Evolutionary conservation across 768 basidiomycete species (phyloP), one percentile per base, ranked within the genome.

Genomic region (Phylloporus arenicola): DNA sequence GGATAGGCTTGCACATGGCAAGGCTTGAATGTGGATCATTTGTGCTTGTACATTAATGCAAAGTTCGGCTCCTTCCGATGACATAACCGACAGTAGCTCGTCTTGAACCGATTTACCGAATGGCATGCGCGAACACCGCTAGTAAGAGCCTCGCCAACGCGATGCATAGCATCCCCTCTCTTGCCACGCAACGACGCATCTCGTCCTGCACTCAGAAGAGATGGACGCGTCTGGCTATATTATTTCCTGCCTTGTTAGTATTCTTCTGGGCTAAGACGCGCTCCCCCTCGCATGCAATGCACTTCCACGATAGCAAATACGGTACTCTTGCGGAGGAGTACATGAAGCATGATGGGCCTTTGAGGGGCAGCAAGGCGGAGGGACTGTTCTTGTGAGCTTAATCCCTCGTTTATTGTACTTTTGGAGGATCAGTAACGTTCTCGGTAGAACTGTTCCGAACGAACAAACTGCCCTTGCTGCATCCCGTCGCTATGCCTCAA

Each of bases 401-500:
- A 45, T 31, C 24, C 8, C 20, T 47, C 38, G 13, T 48, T 7
- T 31, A 30, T 29, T 8, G 30, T 13, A 13, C 30, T 3, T 3
- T 22, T 41, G 24, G 11, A 43, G 12, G 10, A 14, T 43, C 12
- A 20, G 29, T 19, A 13, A 35, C 39, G 11, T 31, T 45, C 29
- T 45, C 12, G 16, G 19, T 34, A 82, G 82, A 60, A 70, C 76
- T 10, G 67, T 83, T 30, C 81, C 81, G 1, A 71, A 78, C 50
- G 68, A 72, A 35, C 71, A 69, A 30, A 79, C 72, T 52, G 80
- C 80, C 10, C 63, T 75, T 25, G 65, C 66, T 25, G 72, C 80
- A 0, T 83, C 82, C 22, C 76, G 77, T 49, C 67, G 64, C 41
- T 83, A 72, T 51, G 71, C 82, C 9, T 68, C 73, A 12, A 72